Evolutionary conservation across 176 grass and related monocot genomes (phyloP), one percentile per base, ranked within the genome.

Genomic region (Musa beccarii): DNA sequence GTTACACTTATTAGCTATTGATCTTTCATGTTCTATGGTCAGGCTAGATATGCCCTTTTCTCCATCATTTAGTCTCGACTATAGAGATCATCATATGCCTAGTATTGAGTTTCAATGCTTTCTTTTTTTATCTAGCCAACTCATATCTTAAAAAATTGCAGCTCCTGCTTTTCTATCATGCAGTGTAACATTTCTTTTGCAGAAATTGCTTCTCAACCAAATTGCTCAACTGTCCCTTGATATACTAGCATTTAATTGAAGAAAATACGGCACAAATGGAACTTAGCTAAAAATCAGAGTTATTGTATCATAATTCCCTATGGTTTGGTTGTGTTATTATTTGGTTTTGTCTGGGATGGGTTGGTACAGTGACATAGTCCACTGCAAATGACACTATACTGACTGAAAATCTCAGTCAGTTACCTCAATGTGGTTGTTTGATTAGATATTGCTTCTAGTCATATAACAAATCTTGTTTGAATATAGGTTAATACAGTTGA

Each of bases 401-500:
- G 0, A 43, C 34, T 43, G 34, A 68, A 68, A 24, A 16, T 6
- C 25, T 15, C 12, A 16, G 25, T 11, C 52, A 14, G 26, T 64
- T 15, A 71, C 8, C 29, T 78, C 62, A 23, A 29, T 74, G 73
- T 77, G 29, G 22, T 73, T 52, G 69, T 85, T 29, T 63, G 0
- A 9, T 26, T 81, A 62, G 9, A 8, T 54, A 43, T 24, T 15
- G 28, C 54, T 53, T 64, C 51, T n/a, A 81, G 49, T 78, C 64
- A 22, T 68, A 71, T 8, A 19, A 17, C 66, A 1, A n/a, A 28
- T 71, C 1, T 85, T 59, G 76, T 72, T 84, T 1, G 15, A 22
- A 83, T 86, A 83, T 77, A 97, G 90, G 90, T 97, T 78, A 87
- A 78, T 83, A 90, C 93, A 56, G 52, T 78, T 0, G 93, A 97